A percentile compares a stretch with the other conserved stretches of the same genome.
These are phyloP conservation scores for Rhizopogon sp. DNA, from an alignment of 768 basidiomycete genomes.

Conservation along the genomic window DNA sequence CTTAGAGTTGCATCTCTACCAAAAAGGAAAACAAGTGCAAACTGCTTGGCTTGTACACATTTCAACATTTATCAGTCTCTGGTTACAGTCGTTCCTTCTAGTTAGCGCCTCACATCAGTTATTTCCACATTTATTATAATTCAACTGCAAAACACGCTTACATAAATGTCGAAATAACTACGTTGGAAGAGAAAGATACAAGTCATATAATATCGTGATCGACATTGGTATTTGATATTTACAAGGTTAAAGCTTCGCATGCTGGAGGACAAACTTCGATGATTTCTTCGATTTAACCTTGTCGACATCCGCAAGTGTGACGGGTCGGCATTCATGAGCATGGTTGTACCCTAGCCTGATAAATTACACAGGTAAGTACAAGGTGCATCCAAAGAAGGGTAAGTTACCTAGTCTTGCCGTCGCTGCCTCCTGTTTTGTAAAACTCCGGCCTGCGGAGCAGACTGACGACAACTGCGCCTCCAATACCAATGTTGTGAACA, in stretches of 20 bases:
- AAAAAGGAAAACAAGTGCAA: no score
- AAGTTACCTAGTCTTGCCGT: slow-evolving; percentile 58
- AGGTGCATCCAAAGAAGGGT: not conserved
- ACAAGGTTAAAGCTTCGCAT: slow-evolving; percentile 34
- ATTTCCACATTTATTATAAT: no score
- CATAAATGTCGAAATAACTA: no score
- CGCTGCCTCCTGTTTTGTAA: slow-evolving; percentile 56
- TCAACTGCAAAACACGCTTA: no score
- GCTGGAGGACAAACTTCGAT: slow-evolving; percentile 39
- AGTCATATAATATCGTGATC: not conserved
- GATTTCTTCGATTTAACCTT: slow-evolving; percentile 70
- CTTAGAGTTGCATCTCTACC: no score
- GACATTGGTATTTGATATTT: not conserved
- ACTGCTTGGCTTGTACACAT: no score
- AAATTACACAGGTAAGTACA: not conserved
- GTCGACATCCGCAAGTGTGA: slow-evolving; percentile 62
- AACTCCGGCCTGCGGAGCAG: slow-evolving; percentile 76
- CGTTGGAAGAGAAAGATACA: no score
- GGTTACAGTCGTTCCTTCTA: no score
- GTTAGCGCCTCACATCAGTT: no score
- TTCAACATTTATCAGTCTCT: no score
- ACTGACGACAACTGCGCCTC: slow-evolving; percentile 75
- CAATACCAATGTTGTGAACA: slow-evolving; percentile 80
- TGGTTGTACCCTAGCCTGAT: slow-evolving; percentile 77
- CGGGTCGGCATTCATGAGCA: slow-evolving; percentile 56